Base-by-base conservation (phyloP, 2,329 filamentous ascomycete genomes). In the Sarocladium brachiariae region DNA sequence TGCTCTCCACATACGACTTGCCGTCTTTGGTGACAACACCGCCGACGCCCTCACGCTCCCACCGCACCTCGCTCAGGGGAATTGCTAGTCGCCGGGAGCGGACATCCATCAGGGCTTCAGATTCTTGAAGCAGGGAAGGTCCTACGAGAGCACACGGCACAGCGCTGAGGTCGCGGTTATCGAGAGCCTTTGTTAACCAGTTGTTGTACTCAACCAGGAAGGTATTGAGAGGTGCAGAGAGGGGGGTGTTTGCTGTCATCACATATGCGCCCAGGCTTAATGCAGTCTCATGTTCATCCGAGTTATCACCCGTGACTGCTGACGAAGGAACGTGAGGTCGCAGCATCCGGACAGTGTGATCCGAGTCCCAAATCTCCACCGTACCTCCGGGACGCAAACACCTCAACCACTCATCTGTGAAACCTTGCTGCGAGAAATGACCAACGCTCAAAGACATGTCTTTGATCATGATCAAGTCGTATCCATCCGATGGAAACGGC, bases 401-500 rank as follows among this genome's bases (percentile, higher is more conserved):
- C 16, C 91, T 86, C 41, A 92, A 70, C 54, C 84, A 86, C 62
- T 96, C 89, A 56, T 88, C 85, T 52, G 83, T 72, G 23, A 80
- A 65, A 4, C 56, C 30, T 48, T 81, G 75, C 30, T 83, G 78
- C 52, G 80, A 72, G 39, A 79, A 70, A 23, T 79, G 78, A 7
- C 85, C 74, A n/a, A 81, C 69, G 19, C 72, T 78, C 55, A 93
- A 74, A 50, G 82, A 84, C 60, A 89, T 71, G 63, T 96, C 90
- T 66, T 96, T 96, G 61, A 89, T 77, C 74, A 96, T 89, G 59
- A 97, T 78, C 35, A 96, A 76, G 63, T 96, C 89, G 65, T 95
- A 96, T 58, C 91, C 84, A 31, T 78, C 84, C 53, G 89, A 80
- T 2, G 81, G 75, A 56, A 96, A 89, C 0, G 92, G 92, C 60